A percentile compares a stretch with the other conserved stretches of the same genome.
phyloP scores from a whole-genome alignment of 2,329 filamentous ascomycete species.

The Tolypocladium album region DNA sequence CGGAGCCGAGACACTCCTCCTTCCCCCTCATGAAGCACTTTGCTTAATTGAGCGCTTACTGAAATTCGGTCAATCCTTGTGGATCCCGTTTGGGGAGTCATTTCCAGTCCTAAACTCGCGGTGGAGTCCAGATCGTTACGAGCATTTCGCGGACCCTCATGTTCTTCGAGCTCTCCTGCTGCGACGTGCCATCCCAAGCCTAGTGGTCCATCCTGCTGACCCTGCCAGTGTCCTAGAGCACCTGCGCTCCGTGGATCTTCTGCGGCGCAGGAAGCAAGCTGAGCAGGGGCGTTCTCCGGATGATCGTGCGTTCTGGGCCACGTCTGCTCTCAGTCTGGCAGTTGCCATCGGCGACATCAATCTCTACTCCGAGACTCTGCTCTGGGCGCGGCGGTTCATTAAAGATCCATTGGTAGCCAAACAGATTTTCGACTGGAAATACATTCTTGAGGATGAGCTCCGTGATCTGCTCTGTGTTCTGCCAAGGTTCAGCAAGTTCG shows the following conservation, averaged over 20 bases:
- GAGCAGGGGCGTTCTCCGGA: background rate
- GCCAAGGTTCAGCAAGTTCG: background rate
- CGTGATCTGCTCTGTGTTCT: background rate
- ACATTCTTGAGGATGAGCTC: background rate
- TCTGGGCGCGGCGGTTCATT: background rate
- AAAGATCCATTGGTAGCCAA: background rate
- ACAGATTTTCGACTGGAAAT: background rate
- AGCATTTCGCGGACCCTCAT: background rate
- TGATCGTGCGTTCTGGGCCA: background rate
- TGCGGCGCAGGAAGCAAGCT: background rate
- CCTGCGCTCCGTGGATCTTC: background rate
- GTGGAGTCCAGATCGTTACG: background rate
- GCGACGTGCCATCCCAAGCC: background rate
- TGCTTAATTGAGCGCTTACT: background rate
- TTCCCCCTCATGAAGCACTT: background rate
- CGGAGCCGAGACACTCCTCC: background rate
- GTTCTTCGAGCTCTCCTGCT: background rate
- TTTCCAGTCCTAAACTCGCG: no score
- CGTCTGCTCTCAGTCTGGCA: background rate
- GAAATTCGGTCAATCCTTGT: background rate
- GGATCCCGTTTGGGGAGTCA: no score
- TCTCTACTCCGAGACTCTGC: background rate
- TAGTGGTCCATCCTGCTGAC: background rate
- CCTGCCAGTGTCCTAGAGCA: background rate
- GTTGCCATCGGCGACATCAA: background rate